A percentile compares a stretch with the other conserved stretches of the same genome.
phyloP scores from a whole-genome alignment of 2,329 filamentous ascomycete species.

The Alternaria triticimaculans region DNA sequence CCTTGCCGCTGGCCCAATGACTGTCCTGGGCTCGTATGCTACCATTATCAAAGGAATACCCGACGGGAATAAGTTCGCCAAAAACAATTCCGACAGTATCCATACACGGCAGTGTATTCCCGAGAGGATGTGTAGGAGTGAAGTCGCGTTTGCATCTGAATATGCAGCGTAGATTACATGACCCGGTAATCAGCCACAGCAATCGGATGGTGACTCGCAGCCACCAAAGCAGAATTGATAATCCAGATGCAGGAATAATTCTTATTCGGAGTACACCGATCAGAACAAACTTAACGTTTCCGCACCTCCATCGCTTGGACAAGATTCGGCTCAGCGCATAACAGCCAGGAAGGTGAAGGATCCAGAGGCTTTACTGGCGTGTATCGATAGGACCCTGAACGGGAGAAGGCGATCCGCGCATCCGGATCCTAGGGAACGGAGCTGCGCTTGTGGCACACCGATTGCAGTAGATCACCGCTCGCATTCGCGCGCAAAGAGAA shows the following conservation, averaged over 20 bases:
- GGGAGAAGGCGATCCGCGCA: background rate
- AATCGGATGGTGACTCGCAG: background rate
- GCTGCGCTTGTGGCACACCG: background rate
- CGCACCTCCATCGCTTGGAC: constrained; percentile 7
- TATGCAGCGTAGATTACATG: background rate
- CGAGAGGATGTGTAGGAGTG: background rate
- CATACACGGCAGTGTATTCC: background rate
- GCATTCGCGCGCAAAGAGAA: background rate
- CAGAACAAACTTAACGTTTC: background rate
- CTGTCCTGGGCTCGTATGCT: background rate
- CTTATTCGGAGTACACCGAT: background rate
- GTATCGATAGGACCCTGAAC: background rate
- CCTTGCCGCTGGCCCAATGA: background rate
- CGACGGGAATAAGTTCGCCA: background rate
- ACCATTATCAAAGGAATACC: background rate
- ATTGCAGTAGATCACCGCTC: background rate
- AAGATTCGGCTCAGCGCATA: constrained; percentile 4
- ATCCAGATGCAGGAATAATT: background rate
- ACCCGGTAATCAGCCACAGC: background rate
- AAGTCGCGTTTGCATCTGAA: background rate
- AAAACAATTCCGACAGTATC: background rate
- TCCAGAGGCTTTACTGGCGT: background rate
- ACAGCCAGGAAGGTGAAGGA: background rate
- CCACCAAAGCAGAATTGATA: background rate
- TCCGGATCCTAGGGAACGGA: background rate